These are phyloP conservation scores for Fusarium armeniacum DNA, from an alignment of 2,329 filamentous ascomycete species.

Conservation along the genomic window DNA sequence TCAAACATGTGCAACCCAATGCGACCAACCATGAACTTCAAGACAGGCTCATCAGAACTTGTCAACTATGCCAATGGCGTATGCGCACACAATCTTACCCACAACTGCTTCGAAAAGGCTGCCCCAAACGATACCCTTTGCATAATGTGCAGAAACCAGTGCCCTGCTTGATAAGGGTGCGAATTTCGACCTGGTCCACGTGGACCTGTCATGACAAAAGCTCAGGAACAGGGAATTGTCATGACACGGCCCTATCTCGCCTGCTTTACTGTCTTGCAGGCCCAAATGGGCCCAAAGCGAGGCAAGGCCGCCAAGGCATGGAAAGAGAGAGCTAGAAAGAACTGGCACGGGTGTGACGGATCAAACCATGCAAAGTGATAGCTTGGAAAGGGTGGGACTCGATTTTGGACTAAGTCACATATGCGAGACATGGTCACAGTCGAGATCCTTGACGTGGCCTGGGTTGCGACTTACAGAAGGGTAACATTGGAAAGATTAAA, in stretches of 20 bases:
- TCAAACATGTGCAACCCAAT: constrained; percentile 7
- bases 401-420: constrained; percentile 15
- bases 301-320: constrained; percentile 5
- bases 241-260: constrained; percentile 7
- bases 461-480: constrained; percentile 30
- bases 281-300: background rate
- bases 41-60: constrained; percentile 15
- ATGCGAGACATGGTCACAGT: constrained; percentile 36
- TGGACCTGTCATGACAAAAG: constrained; percentile 4
- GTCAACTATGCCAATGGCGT: constrained; percentile 44
- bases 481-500: constrained; percentile 2
- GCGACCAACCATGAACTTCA: constrained; percentile 15
- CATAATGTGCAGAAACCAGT: constrained; percentile 48
- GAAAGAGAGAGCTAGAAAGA: constrained; percentile 10
- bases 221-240: constrained; percentile 3
- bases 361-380: constrained; percentile 25
- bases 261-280: background rate
- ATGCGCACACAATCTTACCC: constrained; percentile 46
- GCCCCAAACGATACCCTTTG: constrained; percentile 41
- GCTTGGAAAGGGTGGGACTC: constrained; percentile 24
- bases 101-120: constrained; percentile 44
- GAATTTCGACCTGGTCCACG: background rate
- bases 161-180: constrained; percentile 15
- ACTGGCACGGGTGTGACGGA: constrained; percentile 18
- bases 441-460: constrained; percentile 17